Evolutionary conservation across 768 basidiomycete genomes (phyloP), one percentile per base, ranked within the genome.

Genomic region (Russula griseocarnosa): DNA sequence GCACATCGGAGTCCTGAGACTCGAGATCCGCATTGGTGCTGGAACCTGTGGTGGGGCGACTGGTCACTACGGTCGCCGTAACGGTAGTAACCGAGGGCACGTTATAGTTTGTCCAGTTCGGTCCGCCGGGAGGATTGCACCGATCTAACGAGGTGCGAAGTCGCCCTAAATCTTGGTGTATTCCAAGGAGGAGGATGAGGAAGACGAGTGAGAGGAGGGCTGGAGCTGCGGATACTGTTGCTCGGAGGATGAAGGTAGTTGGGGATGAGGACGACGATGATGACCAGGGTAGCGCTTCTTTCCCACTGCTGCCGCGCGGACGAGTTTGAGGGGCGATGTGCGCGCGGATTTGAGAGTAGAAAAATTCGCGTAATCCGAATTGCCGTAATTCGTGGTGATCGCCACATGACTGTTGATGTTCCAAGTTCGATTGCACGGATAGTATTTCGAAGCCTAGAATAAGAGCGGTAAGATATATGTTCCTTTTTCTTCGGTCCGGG

Each of bases 341-440:
- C 28, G 42, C 55, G 10, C 77, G 78, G 14, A 88, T 71, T 26
- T 76, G 77, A 3, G 88, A 86, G 69, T 81, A 71, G 86, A 87
- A 69, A 81, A 83, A 66, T 79, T 82, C 59, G 81, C 79, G 69
- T 83, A 71, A 18, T 80, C 82, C 55, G 70, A 82, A 85, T 61
- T 84, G 84, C 44, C 85, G 73, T 10, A 90, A 73, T 67, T 76
- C 78, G 63, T 76, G 74, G 46, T 82, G 79, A n/a, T 75, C 73
- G 22, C 34, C 57, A 28, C 72, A 63, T 32, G 73, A 69, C 64
- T 79, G 78, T 61, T 83, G 80, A 69, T 87, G 79, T 40, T 76
- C 73, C 61, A 89, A 75, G 71, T 87, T 90, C 14, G 87, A 84
- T 11, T 73, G 75, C 24, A 84, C 63, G 16, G 78, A 76, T 8